These are phyloP conservation scores for Jamesozyma lodderae DNA, from an alignment of 805 yeast species.

Conservation along the genomic window DNA sequence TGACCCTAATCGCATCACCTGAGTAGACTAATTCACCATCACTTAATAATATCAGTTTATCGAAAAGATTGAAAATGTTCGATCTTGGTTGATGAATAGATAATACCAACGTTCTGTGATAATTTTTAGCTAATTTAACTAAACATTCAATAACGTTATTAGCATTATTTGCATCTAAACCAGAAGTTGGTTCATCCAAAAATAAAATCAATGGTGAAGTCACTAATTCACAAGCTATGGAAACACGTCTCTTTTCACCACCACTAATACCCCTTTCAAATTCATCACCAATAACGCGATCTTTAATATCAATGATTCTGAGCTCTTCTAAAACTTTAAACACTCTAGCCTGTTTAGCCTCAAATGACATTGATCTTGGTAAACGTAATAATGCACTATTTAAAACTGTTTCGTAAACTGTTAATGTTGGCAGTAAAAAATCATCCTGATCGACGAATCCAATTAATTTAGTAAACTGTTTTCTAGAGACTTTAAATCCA, in stretches of 20 bases:
- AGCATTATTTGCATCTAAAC: constrained; percentile 90
- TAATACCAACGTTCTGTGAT: constrained; percentile 79
- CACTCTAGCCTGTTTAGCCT: constrained; percentile 69
- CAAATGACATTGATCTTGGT: constrained; percentile 69
- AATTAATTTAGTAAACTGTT: constrained; percentile 53
- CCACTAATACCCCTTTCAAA: constrained; percentile 81
- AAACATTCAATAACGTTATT: constrained; percentile 81
- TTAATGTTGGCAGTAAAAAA: constrained; percentile 78
- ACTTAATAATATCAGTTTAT: constrained; percentile 68
- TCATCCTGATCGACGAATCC: constrained; percentile 98
- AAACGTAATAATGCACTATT: constrained; percentile 84
- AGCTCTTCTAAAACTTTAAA: constrained; percentile 78
- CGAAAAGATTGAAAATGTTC: constrained; percentile 86
- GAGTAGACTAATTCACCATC: constrained; percentile 82
- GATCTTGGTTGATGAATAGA: constrained; percentile 97
- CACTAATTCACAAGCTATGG: constrained; percentile 87
- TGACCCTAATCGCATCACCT: constrained; percentile 70
- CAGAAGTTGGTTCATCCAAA: constrained; percentile 91
- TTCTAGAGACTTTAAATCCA: constrained; percentile 38
- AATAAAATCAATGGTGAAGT: constrained; percentile 79
- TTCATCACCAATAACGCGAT: constrained; percentile 80
- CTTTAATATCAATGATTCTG: constrained; percentile 74
- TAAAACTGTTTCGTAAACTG: constrained; percentile 91
- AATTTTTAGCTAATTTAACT: constrained; percentile 68
- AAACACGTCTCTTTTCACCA: constrained; percentile 81